phyloP scores from a whole-genome alignment of 2,329 filamentous ascomycete species.

The Fusarium continuum region DNA sequence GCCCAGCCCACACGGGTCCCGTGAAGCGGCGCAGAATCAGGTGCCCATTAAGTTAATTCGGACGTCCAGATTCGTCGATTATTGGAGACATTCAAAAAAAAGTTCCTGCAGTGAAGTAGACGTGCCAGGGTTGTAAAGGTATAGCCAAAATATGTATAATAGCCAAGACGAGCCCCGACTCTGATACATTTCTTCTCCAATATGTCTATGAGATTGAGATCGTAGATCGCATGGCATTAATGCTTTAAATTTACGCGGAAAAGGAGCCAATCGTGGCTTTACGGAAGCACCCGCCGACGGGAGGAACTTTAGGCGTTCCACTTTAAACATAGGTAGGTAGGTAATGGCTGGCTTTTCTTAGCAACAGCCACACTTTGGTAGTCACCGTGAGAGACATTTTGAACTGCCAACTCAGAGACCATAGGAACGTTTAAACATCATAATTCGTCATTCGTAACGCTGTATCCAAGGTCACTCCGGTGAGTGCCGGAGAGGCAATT shows the following conservation, averaged over 20 bases:
- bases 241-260: no score
- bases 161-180: no score
- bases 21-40: not conserved
- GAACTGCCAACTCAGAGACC: no score
- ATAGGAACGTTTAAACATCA: no score
- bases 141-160: no score
- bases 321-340: no score
- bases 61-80: not conserved
- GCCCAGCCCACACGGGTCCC: not conserved
- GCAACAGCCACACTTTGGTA: not conserved
- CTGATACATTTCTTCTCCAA: not conserved
- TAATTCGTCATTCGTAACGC: not conserved
- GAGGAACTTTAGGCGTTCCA: not conserved
- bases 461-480: not conserved
- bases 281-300: not conserved
- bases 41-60: not conserved
- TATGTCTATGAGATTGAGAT: not conserved
- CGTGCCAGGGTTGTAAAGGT: not conserved
- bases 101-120: not conserved
- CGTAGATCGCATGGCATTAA: not conserved
- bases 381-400: no score
- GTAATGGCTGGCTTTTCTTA: not conserved
- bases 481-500: not conserved
- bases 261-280: not conserved
- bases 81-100: not conserved